phyloP scores from a whole-genome alignment of 805 yeast genomes.

The Starmerella potacharoeniae region DNA sequence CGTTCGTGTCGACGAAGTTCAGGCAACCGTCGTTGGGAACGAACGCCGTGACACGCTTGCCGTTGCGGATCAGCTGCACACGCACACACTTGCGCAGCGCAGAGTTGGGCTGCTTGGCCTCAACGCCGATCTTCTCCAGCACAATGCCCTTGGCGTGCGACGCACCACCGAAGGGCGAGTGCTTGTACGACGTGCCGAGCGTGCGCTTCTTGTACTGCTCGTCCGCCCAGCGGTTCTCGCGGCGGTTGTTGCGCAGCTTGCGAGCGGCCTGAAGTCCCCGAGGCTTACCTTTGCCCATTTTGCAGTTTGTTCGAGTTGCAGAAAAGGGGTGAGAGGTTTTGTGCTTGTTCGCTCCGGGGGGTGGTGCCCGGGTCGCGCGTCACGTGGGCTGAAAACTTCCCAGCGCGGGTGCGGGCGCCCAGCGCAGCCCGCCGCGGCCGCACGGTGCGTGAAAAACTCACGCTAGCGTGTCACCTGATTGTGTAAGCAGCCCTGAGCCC shows the following conservation, averaged over 20 bases:
- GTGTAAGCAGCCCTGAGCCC: background rate
- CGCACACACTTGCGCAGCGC: slow-evolving; percentile 99
- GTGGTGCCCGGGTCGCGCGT: background rate
- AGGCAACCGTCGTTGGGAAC: slow-evolving; percentile 99
- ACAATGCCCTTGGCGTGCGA: slow-evolving; percentile 99
- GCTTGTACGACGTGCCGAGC: slow-evolving; percentile 98
- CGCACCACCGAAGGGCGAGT: slow-evolving; percentile 99
- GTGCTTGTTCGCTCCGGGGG: background rate
- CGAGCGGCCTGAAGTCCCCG: slow-evolving; percentile 99
- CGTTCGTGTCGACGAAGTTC: slow-evolving; percentile 99
- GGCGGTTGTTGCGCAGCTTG: slow-evolving; percentile 99
- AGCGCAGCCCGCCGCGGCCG: background rate
- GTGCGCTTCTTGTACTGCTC: slow-evolving; percentile 96
- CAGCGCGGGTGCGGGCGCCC: background rate
- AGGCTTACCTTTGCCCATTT: slow-evolving; percentile 93
- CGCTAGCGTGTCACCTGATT: background rate
- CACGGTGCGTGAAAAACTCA: background rate
- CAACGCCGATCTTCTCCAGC: slow-evolving; percentile 98
- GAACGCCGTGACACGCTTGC: slow-evolving; percentile 99
- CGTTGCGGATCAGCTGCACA: slow-evolving; percentile 99
- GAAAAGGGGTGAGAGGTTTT: slow-evolving; percentile 1
- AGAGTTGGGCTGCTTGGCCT: slow-evolving; percentile 99
- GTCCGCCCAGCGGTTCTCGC: slow-evolving; percentile 99
- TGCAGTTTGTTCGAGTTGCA: slow-evolving; percentile 4
- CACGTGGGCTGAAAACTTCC: background rate